These are phyloP conservation scores for Pseudocercospora cruenta DNA, from an alignment of 2,329 filamentous ascomycete species.

Conservation along the genomic window DNA sequence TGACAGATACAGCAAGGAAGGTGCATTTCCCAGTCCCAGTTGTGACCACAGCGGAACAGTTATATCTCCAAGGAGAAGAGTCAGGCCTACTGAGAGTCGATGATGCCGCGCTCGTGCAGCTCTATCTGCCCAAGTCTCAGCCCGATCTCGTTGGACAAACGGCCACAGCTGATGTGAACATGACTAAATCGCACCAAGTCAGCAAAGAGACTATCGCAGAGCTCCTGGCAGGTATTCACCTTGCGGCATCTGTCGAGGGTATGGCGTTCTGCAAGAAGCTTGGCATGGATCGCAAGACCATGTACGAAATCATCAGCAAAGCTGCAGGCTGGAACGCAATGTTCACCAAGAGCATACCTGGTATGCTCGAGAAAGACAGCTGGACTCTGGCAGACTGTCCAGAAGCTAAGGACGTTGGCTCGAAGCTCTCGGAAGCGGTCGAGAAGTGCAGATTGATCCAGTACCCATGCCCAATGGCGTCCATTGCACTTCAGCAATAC, in stretches of 20 bases:
- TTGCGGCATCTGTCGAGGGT: constrained; percentile 54
- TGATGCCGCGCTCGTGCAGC: constrained; percentile 60
- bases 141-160: constrained; percentile 40
- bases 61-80: constrained; percentile 63
- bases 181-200: constrained; percentile 40
- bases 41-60: constrained; percentile 65
- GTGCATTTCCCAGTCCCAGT: constrained; percentile 64
- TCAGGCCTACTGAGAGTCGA: constrained; percentile 61
- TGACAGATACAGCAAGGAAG: constrained; percentile 66
- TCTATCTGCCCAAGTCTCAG: constrained; percentile 49
- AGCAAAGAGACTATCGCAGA: constrained; percentile 44
- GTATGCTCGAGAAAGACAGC: constrained; percentile 40
- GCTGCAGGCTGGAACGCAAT: constrained; percentile 52
- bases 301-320: constrained; percentile 52
- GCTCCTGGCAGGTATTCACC: constrained; percentile 52
- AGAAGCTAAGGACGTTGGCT: constrained; percentile 43
- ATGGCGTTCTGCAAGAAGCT: constrained; percentile 53
- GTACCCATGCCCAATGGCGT: constrained; percentile 42
- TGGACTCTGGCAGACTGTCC: constrained; percentile 42
- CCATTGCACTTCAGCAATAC: constrained; percentile 41
- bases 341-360: constrained; percentile 45
- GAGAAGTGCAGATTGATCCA: constrained; percentile 42
- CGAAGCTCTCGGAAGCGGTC: constrained; percentile 46
- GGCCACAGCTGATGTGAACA: constrained; percentile 42
- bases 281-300: constrained; percentile 49